These are phyloP conservation scores for Tetrahymena elliotti DNA, from an alignment of 73 alveolate species.

Conservation along the genomic window DNA sequence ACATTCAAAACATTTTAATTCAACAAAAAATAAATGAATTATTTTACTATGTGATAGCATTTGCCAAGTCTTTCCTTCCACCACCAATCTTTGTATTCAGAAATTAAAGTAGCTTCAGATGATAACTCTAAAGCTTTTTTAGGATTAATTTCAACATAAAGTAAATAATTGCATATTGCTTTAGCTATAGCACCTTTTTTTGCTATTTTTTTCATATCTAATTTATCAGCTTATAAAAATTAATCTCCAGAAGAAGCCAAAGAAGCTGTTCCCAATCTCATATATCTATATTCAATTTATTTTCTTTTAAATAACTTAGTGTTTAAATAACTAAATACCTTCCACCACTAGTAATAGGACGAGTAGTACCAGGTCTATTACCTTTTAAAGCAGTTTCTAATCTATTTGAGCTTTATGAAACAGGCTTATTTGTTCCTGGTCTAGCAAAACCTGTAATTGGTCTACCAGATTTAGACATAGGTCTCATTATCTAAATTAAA, in stretches of 20 bases:
- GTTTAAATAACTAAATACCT: slow-evolving; percentile 33
- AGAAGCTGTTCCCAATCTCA: slow-evolving; percentile 98
- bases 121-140: slow-evolving; percentile 92
- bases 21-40: neutral
- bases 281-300: slow-evolving; percentile 19
- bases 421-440: slow-evolving; percentile 92
- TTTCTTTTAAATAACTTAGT: neutral
- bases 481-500: slow-evolving; percentile 76
- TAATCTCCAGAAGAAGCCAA: slow-evolving; percentile 77
- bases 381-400: slow-evolving; percentile 61
- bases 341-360: slow-evolving; percentile 84
- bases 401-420: slow-evolving; percentile 47
- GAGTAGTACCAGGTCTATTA: slow-evolving; percentile 61
- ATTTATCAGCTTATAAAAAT: slow-evolving; percentile 81
- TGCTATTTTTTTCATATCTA: slow-evolving; percentile 87
- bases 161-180: slow-evolving; percentile 93
- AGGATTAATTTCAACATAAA: slow-evolving; percentile 91
- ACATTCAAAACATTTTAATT: neutral
- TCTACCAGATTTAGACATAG: slow-evolving; percentile 97
- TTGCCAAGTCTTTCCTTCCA: slow-evolving; percentile 99
- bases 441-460: slow-evolving; percentile 98
- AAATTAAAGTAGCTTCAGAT: slow-evolving; percentile 83
- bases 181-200: slow-evolving; percentile 85
- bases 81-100: slow-evolving; percentile 97
- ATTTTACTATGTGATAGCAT: slow-evolving; percentile 67